Evolutionary conservation across 2,329 filamentous ascomycete species (phyloP).

Genomic region (Nigrospora osmanthi): DNA sequence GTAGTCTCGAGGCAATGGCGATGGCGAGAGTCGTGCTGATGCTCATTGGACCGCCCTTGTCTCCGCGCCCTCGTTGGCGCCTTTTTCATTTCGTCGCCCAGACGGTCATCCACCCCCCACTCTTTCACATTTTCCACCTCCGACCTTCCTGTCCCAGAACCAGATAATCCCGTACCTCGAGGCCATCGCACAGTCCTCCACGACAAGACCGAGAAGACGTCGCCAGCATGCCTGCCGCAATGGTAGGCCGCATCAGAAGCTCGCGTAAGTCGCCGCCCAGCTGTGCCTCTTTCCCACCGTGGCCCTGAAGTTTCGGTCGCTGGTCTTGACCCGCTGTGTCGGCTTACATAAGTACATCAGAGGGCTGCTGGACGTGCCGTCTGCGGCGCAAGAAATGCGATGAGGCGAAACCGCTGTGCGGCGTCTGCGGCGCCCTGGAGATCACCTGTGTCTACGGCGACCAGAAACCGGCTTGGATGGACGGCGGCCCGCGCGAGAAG

Average conservation of each 20-base stretch:
- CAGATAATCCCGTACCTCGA: too few relatives aligned
- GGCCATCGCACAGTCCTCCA: too few relatives aligned
- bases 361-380: constrained; percentile 54
- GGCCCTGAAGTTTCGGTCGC: background rate
- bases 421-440: constrained; percentile 40
- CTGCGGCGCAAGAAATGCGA: constrained; percentile 56
- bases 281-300: background rate
- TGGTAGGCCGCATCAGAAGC: background rate
- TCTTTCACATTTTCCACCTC: too few relatives aligned
- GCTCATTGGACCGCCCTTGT: too few relatives aligned
- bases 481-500: constrained; percentile 38
- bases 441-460: constrained; percentile 48
- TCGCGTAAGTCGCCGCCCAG: constrained; percentile 2
- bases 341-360: constrained; percentile 32
- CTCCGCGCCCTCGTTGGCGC: too few relatives aligned
- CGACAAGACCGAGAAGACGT: too few relatives aligned
- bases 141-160: too few relatives aligned
- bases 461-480: constrained; percentile 51
- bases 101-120: too few relatives aligned
- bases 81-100: too few relatives aligned
- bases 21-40: too few relatives aligned
- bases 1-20: too few relatives aligned
- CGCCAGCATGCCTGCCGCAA: too few relatives aligned
- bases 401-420: constrained; percentile 42
- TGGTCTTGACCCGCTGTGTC: constrained; percentile 4